Evolutionary conservation across 2,329 filamentous ascomycete genomes (phyloP).

Genomic region (Dothideomycetes sp.): DNA sequence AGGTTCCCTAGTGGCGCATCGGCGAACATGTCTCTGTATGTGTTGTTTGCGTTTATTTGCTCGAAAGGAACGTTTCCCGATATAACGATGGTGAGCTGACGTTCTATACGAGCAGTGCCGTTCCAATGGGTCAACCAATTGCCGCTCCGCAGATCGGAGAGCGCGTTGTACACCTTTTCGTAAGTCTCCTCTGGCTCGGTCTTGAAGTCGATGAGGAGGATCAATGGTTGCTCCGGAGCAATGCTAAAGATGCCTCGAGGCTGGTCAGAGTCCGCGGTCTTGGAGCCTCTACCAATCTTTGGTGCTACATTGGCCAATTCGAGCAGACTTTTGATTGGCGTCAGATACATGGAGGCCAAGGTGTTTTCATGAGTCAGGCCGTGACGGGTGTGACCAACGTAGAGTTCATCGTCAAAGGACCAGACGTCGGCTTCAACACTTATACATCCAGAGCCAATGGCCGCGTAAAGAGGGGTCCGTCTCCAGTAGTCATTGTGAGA

Average conservation of each 20-base stretch:
- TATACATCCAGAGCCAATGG: constrained; percentile 42
- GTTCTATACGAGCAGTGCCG: constrained; percentile 26
- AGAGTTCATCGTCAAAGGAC: constrained; percentile 39
- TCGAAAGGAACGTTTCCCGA: constrained; percentile 42
- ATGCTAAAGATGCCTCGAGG: constrained; percentile 38
- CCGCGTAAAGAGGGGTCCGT: constrained; percentile 41
- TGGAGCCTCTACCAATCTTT: background rate
- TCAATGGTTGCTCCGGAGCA: constrained; percentile 35
- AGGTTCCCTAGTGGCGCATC: constrained; percentile 12
- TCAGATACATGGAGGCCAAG: background rate
- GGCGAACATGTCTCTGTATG: constrained; percentile 44
- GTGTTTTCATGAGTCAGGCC: background rate
- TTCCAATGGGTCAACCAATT: constrained; percentile 41
- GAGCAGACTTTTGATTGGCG: background rate
- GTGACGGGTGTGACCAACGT: constrained; percentile 39
- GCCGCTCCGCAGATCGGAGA: constrained; percentile 35
- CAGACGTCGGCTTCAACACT: constrained; percentile 49
- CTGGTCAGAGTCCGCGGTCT: background rate
- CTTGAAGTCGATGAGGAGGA: constrained; percentile 44
- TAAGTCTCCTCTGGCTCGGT: constrained; percentile 24
- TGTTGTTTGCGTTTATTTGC: constrained; percentile 23
- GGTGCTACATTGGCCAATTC: background rate
- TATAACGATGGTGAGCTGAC: constrained; percentile 41
- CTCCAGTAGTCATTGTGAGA: constrained; percentile 52
- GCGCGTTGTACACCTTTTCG: constrained; percentile 19